Percentiles rank a stretch among this genome's conserved stretches.
phyloP scores from a whole-genome alignment of 345 rosid genomes.

The Eucalyptus marginata region DNA sequence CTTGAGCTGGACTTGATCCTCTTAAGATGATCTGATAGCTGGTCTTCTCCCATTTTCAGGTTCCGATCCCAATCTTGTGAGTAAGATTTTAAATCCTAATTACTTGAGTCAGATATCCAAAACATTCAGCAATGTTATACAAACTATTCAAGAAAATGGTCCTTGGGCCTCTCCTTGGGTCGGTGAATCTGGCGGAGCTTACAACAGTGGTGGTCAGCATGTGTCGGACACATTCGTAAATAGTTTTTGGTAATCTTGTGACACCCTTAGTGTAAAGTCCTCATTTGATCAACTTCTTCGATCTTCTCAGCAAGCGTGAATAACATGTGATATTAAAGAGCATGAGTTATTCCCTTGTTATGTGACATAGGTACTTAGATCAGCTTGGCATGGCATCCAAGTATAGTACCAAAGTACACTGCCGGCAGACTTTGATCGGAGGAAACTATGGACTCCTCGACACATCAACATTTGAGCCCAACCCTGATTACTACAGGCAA shows the following conservation, averaged over 20 bases:
- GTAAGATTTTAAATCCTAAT: slow-evolving; percentile 70
- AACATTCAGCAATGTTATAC: slow-evolving; percentile 44
- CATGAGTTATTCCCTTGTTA: neutral
- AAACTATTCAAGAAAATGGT: slow-evolving; percentile 50
- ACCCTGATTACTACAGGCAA: slow-evolving; percentile 98
- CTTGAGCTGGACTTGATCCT: neutral
- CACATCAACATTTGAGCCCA: slow-evolving; percentile 53
- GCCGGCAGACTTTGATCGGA: slow-evolving; percentile 93
- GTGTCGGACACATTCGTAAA: slow-evolving; percentile 85
- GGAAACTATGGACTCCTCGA: slow-evolving; percentile 90
- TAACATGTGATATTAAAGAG: neutral
- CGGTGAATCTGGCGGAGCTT: slow-evolving; percentile 98
- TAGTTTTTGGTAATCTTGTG: slow-evolving; percentile 72
- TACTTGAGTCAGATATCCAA: slow-evolving; percentile 37
- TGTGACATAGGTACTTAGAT: slow-evolving; percentile 68
- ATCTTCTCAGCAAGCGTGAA: neutral
- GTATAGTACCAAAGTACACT: slow-evolving; percentile 82
- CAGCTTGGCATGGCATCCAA: slow-evolving; percentile 96
- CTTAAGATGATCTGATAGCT: neutral
- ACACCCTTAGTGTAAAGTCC: neutral
- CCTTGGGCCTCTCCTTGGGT: slow-evolving; percentile 98
- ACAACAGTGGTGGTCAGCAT: slow-evolving; percentile 78
- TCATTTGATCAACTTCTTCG: neutral
- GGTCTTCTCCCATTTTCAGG: slow-evolving; percentile 30
- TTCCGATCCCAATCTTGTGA: slow-evolving; percentile 61